These are phyloP conservation scores for Euphorbia pulcherrima DNA, from an alignment of 345 rosid species.

Conservation along the genomic window DNA sequence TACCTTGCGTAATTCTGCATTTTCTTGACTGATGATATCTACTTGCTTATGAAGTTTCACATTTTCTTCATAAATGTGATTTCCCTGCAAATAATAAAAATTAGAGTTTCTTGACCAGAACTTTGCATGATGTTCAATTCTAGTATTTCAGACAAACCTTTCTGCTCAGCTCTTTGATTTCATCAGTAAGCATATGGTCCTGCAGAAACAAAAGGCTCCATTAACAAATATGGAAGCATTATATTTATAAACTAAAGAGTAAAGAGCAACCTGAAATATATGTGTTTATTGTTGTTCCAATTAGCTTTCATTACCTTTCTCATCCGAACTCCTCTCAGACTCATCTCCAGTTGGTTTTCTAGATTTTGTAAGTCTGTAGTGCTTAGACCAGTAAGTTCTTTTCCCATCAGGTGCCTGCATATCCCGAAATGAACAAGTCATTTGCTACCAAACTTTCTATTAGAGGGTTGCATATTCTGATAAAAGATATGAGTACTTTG, in stretches of 20 bases:
- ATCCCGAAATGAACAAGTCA: not conserved
- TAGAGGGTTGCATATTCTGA: not conserved
- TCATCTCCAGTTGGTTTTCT: constrained; percentile 65
- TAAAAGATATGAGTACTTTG: not conserved
- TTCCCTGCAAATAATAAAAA: constrained; percentile 42
- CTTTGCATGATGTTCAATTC: constrained; percentile 3
- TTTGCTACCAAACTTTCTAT: not conserved
- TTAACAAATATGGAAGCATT: not conserved
- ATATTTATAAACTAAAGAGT: not conserved
- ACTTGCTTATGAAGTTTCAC: constrained; percentile 45
- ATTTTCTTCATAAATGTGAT: constrained; percentile 54
- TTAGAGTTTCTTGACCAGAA: not conserved
- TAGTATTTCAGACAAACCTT: constrained; percentile 40
- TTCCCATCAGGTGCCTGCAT: constrained; percentile 75
- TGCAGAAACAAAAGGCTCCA: constrained; percentile 22
- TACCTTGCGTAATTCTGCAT: constrained; percentile 54
- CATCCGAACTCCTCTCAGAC: constrained; percentile 54
- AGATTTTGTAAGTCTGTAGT: constrained; percentile 55
- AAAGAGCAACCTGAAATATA: not conserved
- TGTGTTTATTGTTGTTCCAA: not conserved
- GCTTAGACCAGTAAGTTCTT: constrained; percentile 64
- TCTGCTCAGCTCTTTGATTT: constrained; percentile 54
- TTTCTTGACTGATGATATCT: constrained; percentile 44
- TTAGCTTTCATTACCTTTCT: constrained; percentile 46
- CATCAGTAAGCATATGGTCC: constrained; percentile 52